Evolutionary conservation across 768 basidiomycete genomes (phyloP), one percentile per base, ranked within the genome.

Genomic region (Tricholoma bakamatsutake): DNA sequence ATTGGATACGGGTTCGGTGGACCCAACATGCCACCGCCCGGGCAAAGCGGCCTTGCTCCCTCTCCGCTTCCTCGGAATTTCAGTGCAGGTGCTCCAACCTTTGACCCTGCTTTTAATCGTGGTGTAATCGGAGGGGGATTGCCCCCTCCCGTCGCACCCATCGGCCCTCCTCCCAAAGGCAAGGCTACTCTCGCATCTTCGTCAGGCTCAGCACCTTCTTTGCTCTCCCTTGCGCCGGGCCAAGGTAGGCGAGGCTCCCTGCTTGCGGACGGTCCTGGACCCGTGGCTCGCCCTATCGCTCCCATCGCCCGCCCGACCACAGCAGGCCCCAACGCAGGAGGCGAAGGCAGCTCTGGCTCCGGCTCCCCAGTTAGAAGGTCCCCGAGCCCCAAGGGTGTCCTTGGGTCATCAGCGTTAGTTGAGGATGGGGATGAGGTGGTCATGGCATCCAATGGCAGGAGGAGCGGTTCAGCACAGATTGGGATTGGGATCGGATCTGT

Each of bases 361-460:
- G 83, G 82, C 3, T 88, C 87, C 1, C 78, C 79, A 13, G 69
- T 67, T 47, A 73, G 72, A 33, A 69, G 78, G 11, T 76, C 76
- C 24, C 77, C 79, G 5, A 80, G 78, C 60, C 79, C 80, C 2
- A 90, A 90, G 64, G 83, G 83, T 39, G 71, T 84, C 34, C 74
- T 90, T 6, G 90, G 90, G 11, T 90, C 89, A 12, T 86, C 86
- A 4, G 89, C 90, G 17, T 76, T 91, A 17, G 81, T 84, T 2
- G 81, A 88, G 12, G 88, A 90, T 57, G 89, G 89, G 57, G 90
- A 92, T 65, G 89, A 91, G 64, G 85, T 90, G 10, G 80, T 91
- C 13, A 65, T 73, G 7, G 66, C 70, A 9, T 70, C 77, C 39
- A 70, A 77, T 15, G 75, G 77, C 6, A 72, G 80, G 35, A 68